phyloP scores from a whole-genome alignment of 768 basidiomycete genomes.

The Amanita rimosa region DNA sequence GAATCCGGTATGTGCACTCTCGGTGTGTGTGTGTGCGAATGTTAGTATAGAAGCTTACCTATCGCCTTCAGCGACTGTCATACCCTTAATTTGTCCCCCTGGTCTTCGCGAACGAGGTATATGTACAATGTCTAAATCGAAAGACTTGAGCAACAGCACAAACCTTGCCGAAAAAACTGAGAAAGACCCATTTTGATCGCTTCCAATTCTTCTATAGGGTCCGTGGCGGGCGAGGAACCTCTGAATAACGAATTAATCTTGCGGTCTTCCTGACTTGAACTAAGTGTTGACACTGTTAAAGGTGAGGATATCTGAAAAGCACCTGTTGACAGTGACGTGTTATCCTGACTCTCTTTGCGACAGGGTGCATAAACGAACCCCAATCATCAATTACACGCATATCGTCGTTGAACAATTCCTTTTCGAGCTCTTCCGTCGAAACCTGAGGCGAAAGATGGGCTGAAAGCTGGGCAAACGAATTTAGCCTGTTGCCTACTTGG shows the following conservation, averaged over 20 bases:
- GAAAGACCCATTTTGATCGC: conserved; percentile 4
- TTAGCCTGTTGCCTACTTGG: not conserved
- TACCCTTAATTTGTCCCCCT: not conserved
- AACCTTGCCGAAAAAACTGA: not conserved
- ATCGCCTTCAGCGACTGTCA: not conserved
- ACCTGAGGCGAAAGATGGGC: not conserved
- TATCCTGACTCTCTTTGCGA: not conserved
- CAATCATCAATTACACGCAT: conserved; percentile 5
- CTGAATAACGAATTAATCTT: conserved; percentile 1
- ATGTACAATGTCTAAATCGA: not conserved
- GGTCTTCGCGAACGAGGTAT: conserved; percentile 3
- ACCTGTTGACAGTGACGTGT: not conserved
- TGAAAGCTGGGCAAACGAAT: conserved; percentile 1
- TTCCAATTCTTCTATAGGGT: conserved; percentile 2
- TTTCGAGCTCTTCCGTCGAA: not conserved
- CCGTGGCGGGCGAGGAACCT: conserved; percentile 1
- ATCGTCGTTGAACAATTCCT: not conserved
- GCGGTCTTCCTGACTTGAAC: conserved; percentile 4
- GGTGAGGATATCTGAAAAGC: conserved; percentile 1
- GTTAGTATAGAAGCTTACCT: not conserved
- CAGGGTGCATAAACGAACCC: conserved; percentile 3
- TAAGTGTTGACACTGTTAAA: conserved; percentile 1
- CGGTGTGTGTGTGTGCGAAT: too few species aligned
- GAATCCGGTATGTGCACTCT: not conserved
- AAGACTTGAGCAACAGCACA: not conserved